Evolutionary conservation across 2,329 filamentous ascomycete genomes (phyloP), one percentile per base, ranked within the genome.

Genomic region (Thermomyces lanuginosus): DNA sequence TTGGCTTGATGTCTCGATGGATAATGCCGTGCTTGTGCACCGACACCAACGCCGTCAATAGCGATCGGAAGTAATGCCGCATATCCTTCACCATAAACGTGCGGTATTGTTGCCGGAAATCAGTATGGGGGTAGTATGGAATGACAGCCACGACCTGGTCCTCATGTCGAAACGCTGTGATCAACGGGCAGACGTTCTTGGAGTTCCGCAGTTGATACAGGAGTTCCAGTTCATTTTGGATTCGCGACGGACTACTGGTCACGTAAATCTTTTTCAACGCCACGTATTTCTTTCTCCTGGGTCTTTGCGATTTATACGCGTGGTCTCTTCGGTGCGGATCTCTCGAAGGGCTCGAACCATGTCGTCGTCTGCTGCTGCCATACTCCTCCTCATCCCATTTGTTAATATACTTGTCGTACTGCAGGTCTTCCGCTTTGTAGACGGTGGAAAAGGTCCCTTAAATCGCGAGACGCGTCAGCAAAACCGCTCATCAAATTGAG

Each of bases 191-290:
- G 14, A 98, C 84, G 2, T 81, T 82, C 20, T 72, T 66, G 33
- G 78, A 92, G 30, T 77, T 70, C 26, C 78, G 71, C 6, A 98
- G 68, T 47, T 92, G 83, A 48, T 92, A 73, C 12, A 98, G 69
- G 12, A 98, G 66, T 43, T 95, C 86, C 10, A 98, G 72, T 55
- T 98, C 89, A 56, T 98, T 98, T 46, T 92, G 71, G 41, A 98
- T 95, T 23, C 89, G 79, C 15, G 75, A 66, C 0, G 89, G 89
- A 39, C 83, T 93, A 36, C 84, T 93, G 1, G 91, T 98, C 37
- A 95, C 89, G 52, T 98, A 98, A 41, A 98, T 98, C 60, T 98
- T 98, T 60, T 98, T 98, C 54, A 98, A 80, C 11, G 91, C 89
- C 35, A 98, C 91, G 45, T 76, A 95, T 59, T 65, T 17, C 18